Conservation (phyloP, 1,139 yeast species). For the Pneumocystis oryctolagi region DNA sequence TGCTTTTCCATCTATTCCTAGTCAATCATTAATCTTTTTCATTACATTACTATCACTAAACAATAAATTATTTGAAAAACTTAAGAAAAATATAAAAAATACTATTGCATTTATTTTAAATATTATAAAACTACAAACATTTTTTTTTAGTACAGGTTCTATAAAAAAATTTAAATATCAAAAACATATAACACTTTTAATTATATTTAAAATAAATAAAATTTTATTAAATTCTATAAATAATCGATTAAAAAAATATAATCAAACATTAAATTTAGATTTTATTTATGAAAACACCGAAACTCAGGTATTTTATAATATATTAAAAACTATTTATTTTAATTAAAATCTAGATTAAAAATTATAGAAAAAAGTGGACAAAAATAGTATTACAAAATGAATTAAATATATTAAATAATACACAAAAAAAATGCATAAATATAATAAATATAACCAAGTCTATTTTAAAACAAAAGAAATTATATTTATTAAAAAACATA, state of each 20-base stretch:
- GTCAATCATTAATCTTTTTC: neutral
- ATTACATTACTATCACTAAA: neutral
- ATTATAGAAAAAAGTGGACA: neutral
- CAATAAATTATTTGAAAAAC: neutral
- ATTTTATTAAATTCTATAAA: neutral
- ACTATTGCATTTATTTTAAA: neutral
- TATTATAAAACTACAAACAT: neutral
- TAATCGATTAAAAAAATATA: neutral
- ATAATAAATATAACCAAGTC: neutral
- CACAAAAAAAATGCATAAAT: neutral
- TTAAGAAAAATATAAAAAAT: neutral
- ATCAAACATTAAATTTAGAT: neutral
- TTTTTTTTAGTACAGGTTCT: neutral
- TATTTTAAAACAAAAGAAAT: neutral
- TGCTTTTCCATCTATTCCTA: neutral
- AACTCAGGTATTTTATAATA: neutral
- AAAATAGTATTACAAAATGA: neutral
- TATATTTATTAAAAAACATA: neutral
- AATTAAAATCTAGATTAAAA: neutral
- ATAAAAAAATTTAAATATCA: neutral
- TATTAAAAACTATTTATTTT: neutral
- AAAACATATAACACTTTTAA: neutral
- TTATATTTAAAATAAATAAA: neutral
- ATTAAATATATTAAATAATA: neutral
- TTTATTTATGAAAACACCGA: neutral